These are phyloP conservation scores for Quercus parvula DNA, from an alignment of 306 rosid species.

Conservation along the genomic window DNA sequence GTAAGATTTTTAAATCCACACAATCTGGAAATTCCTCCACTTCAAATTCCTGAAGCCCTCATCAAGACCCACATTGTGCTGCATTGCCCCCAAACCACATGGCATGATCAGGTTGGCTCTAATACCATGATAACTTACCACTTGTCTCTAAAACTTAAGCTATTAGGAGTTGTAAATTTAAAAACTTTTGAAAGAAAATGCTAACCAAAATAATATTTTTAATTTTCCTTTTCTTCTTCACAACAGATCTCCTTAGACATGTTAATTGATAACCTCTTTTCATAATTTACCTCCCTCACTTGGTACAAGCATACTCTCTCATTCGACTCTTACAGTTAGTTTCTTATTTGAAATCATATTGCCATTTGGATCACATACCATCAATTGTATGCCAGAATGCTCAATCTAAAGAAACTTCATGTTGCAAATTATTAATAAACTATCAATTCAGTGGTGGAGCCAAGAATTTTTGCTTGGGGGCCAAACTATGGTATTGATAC, in stretches of 20 bases:
- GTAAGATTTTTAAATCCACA: too few relatives aligned
- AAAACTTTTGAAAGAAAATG: neutral
- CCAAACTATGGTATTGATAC: too few relatives aligned
- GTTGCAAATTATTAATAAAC: neutral
- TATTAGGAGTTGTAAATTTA: too few relatives aligned
- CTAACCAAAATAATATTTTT: neutral
- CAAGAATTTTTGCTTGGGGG: too few relatives aligned
- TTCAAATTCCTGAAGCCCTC: too few relatives aligned
- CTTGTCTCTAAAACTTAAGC: too few relatives aligned
- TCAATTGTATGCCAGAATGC: neutral
- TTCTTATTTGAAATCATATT: neutral
- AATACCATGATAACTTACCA: too few relatives aligned
- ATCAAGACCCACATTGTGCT: too few relatives aligned
- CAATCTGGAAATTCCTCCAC: too few relatives aligned
- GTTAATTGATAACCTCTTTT: neutral
- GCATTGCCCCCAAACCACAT: too few relatives aligned
- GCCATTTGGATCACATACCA: neutral
- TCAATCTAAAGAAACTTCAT: neutral
- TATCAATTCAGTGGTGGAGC: too few relatives aligned
- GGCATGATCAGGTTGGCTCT: too few relatives aligned
- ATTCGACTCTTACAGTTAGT: neutral
- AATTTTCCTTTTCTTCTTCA: neutral
- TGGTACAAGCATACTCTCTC: neutral
- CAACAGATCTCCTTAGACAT: neutral
- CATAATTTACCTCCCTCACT: neutral